Evolutionary conservation across 2,329 filamentous ascomycete species (phyloP), one percentile per base, ranked within the genome.

Genomic region (Colletotrichum musae): DNA sequence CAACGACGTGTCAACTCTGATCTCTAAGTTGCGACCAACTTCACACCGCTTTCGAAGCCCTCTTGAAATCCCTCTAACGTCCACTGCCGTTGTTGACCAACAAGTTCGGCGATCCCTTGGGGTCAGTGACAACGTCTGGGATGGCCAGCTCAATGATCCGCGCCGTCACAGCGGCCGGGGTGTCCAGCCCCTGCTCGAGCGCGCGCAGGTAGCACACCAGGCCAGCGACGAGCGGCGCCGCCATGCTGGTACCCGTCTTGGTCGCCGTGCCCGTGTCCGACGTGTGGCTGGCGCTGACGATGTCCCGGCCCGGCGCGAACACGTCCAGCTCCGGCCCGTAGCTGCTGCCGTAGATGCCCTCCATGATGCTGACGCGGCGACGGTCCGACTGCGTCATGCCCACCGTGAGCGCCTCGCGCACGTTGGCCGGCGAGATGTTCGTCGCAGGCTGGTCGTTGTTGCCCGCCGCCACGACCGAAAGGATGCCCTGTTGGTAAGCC

Each of bases 221-320:
- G 10, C 89, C 90, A 18, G 87, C 82, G 59, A 92, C 82, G 74
- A 91, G 88, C 0, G 89, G 89, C 5, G 84, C 81, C 2, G 89
- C 87, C 88, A 91, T 91, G 32, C 84, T 88, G 5, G 90, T 92
- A 39, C 89, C 89, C 7, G 82, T 86, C 73, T 89, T 82, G n/a
- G 75, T 82, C 45, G 79, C 79, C 21, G 76, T 84, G 21, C 85
- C 81, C 6, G 73, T 80, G 36, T 69, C 80, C 60, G 75, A 74
- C 13, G 80, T 79, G 59, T 81, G 82, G 80, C 81, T 88, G 2
- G 87, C 77, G 52, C 82, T 86, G 12, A 83, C 74, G 52, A 88
- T 77, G 54, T 73, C 54, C 45, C 52, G 68, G 50, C 67, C 67
- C 15, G 63, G 67, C 36, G 63, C 67, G 36, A 70, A 70, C 13